These are phyloP conservation scores for Arabidopsis suecica DNA, from an alignment of 345 rosid genomes.

Conservation along the genomic window DNA sequence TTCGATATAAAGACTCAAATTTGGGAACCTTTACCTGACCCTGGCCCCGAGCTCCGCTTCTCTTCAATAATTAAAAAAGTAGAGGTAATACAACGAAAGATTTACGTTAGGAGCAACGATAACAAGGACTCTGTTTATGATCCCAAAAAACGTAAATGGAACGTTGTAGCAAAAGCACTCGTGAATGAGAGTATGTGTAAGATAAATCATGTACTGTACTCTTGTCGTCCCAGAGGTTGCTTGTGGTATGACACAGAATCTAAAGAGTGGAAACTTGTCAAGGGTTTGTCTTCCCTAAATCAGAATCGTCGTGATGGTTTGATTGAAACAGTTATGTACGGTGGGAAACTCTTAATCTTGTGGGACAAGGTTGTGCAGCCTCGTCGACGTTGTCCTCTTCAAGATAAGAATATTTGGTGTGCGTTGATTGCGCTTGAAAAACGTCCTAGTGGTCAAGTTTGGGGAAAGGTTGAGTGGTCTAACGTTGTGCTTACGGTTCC, in stretches of 20 bases:
- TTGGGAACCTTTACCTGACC: constrained; percentile 19
- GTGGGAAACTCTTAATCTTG: constrained; percentile 10
- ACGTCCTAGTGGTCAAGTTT: neutral
- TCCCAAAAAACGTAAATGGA: neutral
- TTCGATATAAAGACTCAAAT: constrained; percentile 9
- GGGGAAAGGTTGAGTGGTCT: constrained; percentile 13
- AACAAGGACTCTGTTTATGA: constrained; percentile 23
- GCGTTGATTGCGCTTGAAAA: constrained; percentile 10
- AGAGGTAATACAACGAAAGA: neutral
- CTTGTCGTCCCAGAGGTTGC: neutral
- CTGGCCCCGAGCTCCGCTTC: neutral
- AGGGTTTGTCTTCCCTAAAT: constrained; percentile 14
- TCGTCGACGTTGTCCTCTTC: neutral
- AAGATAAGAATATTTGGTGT: constrained; percentile 28
- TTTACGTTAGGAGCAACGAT: constrained; percentile 22
- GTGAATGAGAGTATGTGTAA: neutral
- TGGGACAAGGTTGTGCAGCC: constrained; percentile 1
- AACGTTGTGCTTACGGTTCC: constrained; percentile 12
- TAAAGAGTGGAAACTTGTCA: neutral
- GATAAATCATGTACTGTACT: neutral
- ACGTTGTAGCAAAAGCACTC: neutral
- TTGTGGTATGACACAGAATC: constrained; percentile 16
- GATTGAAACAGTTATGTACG: neutral
- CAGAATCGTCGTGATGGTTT: neutral
- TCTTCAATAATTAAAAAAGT: neutral